These are phyloP conservation scores for Fusarium sp. DNA, from an alignment of 2,329 filamentous ascomycete genomes.

Conservation along the genomic window DNA sequence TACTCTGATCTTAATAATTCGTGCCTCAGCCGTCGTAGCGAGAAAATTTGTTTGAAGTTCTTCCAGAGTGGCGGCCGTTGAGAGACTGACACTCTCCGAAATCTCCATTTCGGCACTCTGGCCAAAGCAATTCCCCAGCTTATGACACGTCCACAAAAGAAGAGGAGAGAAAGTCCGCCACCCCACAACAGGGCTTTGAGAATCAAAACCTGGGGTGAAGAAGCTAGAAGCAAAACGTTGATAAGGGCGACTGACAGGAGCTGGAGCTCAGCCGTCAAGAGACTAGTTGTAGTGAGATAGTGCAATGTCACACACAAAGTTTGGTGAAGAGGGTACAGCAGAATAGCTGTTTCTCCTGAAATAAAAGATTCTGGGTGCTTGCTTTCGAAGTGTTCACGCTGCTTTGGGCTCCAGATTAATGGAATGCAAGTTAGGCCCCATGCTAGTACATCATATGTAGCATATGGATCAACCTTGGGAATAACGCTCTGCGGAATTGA, in stretches of 20 bases:
- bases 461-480: slow-evolving; percentile 67
- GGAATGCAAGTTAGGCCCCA: slow-evolving; percentile 83
- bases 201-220: slow-evolving; percentile 84
- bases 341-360: slow-evolving; percentile 66
- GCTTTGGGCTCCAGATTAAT: slow-evolving; percentile 52
- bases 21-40: slow-evolving; percentile 60
- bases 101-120: slow-evolving; percentile 90
- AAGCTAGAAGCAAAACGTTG: slow-evolving; percentile 80
- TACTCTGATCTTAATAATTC: slow-evolving; percentile 48
- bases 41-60: slow-evolving; percentile 54
- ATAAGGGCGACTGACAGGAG: slow-evolving; percentile 85
- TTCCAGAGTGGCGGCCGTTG: slow-evolving; percentile 51
- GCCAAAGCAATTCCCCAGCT: slow-evolving; percentile 87
- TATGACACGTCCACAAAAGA: slow-evolving; percentile 78
- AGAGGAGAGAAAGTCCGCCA: slow-evolving; percentile 80
- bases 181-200: slow-evolving; percentile 87
- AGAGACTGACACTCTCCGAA: slow-evolving; percentile 66
- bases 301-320: slow-evolving; percentile 78
- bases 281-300: slow-evolving; percentile 86
- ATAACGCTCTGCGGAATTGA: slow-evolving; percentile 79
- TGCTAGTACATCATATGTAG: slow-evolving; percentile 74
- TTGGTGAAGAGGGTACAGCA: slow-evolving; percentile 87
- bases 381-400: slow-evolving; percentile 45
- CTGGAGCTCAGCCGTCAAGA: slow-evolving; percentile 87
- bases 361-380: slow-evolving; percentile 50